Base-by-base conservation (phyloP, 768 basidiomycete species). In the Sarcodon sp. region DNA sequence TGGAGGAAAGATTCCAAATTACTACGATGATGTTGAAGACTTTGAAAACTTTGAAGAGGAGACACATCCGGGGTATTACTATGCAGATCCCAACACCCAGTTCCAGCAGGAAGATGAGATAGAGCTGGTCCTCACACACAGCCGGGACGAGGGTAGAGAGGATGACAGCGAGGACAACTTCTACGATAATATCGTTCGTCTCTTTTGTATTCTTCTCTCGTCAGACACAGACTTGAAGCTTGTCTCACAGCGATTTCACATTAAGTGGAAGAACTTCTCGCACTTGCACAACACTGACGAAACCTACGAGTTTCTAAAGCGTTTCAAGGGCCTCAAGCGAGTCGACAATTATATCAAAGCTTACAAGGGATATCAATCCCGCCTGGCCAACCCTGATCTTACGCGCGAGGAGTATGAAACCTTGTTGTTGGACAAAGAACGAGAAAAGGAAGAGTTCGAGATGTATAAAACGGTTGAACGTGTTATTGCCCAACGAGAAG, bases 211-310 rank as follows among this genome's bases (percentile, higher is more conserved):
- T 45, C 36, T 47, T 48, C 47, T 43, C 50, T 54, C 47, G 18
- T 47, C 16, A 48, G 46, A 34, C 48, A 51, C 43, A 34, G 46
- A 48, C 41, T 51, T 59, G 54, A 32, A 58, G 36, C 32, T 38
- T 47, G 48, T 21, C 46, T 51, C 55, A 3, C 59, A 96, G 92
- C 91, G 92, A 46, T 99, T 86, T 71, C 91, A 97, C 62, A 92
- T 99, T 72, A 99, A 99, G 66, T 99, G 96, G 96, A 97, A 98
- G 66, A 82, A 80, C 56, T 98, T 92, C 65, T 96, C 92, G 8
- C 94, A 98, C 62, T 74, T 98, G 12, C 96, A 98, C 70, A 97
- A 99, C 60, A 99, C 96, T n/a, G 94, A 98, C 61, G 96, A 99
- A 66, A 83, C 83, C 12, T 96, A 97, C 69, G 83, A 91, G 60